phyloP scores from a whole-genome alignment of 106 monocot species.

The Iris macrosiphon region DNA sequence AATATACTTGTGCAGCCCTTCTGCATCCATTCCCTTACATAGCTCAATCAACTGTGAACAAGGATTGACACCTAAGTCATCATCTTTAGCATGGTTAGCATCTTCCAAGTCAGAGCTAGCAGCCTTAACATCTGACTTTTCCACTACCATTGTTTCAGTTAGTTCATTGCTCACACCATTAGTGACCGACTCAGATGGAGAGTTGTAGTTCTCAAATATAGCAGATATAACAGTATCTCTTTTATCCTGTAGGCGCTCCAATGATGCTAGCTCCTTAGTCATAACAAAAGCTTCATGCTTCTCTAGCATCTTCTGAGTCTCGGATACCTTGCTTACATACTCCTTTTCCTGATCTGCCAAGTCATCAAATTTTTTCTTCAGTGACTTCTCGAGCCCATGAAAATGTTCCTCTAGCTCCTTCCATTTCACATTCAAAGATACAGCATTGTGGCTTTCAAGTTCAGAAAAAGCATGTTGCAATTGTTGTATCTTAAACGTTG shows the following conservation, averaged over 20 bases:
- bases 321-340: conserved; percentile 39
- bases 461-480: conserved; percentile 74
- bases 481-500: conserved; percentile 75
- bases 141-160: conserved; percentile 20
- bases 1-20: conserved; percentile 73
- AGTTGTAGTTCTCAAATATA: conserved; percentile 33
- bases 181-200: conserved; percentile 5
- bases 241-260: conserved; percentile 69
- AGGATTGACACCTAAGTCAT: conserved; percentile 14
- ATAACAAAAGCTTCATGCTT: conserved; percentile 58
- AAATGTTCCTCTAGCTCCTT: conserved; percentile 76
- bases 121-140: conserved; percentile 18
- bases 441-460: conserved; percentile 50
- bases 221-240: conserved; percentile 66
- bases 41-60: conserved; percentile 42
- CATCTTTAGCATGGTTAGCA: conserved; percentile 16
- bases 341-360: conserved; percentile 69
- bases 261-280: conserved; percentile 63
- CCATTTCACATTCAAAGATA: conserved; percentile 67
- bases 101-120: conserved; percentile 25
- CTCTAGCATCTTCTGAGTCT: conserved; percentile 52
- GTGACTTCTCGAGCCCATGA: conserved; percentile 76
- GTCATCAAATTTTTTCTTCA: conserved; percentile 61
- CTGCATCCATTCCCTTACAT: conserved; percentile 72
- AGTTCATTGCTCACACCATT: conserved; percentile 8